phyloP scores from a whole-genome alignment of 1,284 basidiomycete genomes.

The Sporisorium graminicola region DNA sequence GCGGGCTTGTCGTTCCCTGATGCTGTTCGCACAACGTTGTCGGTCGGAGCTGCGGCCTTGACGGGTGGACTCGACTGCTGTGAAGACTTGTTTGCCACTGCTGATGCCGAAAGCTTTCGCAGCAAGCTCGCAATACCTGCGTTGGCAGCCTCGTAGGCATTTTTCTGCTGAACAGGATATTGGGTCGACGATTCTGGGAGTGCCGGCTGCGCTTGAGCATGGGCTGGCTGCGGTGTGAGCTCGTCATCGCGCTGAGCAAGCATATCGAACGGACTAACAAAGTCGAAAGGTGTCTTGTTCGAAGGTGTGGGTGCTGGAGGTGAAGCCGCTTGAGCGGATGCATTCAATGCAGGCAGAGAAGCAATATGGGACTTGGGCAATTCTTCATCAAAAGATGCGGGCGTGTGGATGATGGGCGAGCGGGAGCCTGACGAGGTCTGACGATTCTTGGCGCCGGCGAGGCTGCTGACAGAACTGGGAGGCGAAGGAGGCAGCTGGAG shows the following conservation, averaged over 20 bases:
- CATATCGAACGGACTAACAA: conserved; percentile 46
- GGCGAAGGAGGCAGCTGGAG: conserved; percentile 40
- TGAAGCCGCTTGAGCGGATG: not conserved
- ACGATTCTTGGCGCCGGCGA: conserved; percentile 8
- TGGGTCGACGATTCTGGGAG: not conserved
- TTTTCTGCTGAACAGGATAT: not conserved
- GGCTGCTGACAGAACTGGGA: conserved; percentile 42
- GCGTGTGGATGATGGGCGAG: conserved; percentile 17
- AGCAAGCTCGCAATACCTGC: conserved; percentile 23
- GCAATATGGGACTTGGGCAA: not conserved
- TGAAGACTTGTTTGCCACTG: conserved; percentile 12
- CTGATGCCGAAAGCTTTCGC: conserved; percentile 30
- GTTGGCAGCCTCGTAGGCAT: conserved; percentile 27
- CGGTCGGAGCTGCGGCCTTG: not conserved
- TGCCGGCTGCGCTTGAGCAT: conserved; percentile 1
- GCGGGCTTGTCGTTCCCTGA: not conserved
- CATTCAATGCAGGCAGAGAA: not conserved
- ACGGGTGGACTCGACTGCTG: not conserved
- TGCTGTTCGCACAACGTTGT: no score
- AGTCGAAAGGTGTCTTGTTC: conserved; percentile 36
- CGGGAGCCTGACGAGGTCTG: conserved; percentile 15
- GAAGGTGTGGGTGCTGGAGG: conserved; percentile 13
- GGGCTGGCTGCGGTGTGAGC: conserved; percentile 9
- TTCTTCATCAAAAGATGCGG: conserved; percentile 3
- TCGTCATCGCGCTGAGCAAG: conserved; percentile 18